Base-by-base conservation (phyloP, 1,284 basidiomycete species). In the Cystobasidium slooffiae region DNA sequence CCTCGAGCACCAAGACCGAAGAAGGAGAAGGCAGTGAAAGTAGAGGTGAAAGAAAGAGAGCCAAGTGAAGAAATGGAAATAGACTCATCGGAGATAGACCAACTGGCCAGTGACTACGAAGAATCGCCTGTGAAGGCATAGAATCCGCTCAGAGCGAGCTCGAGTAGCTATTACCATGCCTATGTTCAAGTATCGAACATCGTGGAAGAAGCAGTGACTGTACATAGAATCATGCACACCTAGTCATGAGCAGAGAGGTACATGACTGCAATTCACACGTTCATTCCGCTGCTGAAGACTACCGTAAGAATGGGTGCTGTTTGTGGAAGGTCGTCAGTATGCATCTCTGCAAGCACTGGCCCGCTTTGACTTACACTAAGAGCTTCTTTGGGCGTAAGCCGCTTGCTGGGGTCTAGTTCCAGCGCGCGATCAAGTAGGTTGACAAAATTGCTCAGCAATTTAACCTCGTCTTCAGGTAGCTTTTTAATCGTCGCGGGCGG, bases 341-440 rank as follows among this genome's bases (percentile, higher is more conserved):
- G 20, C 16, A 3, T 41, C 64, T 44, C 5, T 37, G 43, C 39
- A 16, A 46, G 61, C 16, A 20, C 7, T 18, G 20, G 6, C 10
- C 46, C 18, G 6, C 22, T 51, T 16, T n/a, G 22, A 66, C 75
- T 41, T 47, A 76, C 72, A 44, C 55, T 64, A 4, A 74, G 68
- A 4, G 72, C 72, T 52, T 75, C 75, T 22, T 72, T 75, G 6
- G 75, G 75, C 62, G 56, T 68, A 3, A 76, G 37, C 78, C 91
- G 88, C 80, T 92, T 89, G 49, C 88, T 86, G 0, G 96, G 92
- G 82, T 99, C 97, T n/a, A 99, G 86, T 55, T 89, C 86, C 47
- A 98, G 85, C 81, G 94, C 97, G 81, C 91, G 94, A 79, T 97
- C 94, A 70, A 99, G 83, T 64, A 99, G 83, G 81, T 99, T 96